Evolutionary conservation across 2,329 filamentous ascomycete species (phyloP), one percentile per base, ranked within the genome.

Genomic region (Chaetomium olivaceum): DNA sequence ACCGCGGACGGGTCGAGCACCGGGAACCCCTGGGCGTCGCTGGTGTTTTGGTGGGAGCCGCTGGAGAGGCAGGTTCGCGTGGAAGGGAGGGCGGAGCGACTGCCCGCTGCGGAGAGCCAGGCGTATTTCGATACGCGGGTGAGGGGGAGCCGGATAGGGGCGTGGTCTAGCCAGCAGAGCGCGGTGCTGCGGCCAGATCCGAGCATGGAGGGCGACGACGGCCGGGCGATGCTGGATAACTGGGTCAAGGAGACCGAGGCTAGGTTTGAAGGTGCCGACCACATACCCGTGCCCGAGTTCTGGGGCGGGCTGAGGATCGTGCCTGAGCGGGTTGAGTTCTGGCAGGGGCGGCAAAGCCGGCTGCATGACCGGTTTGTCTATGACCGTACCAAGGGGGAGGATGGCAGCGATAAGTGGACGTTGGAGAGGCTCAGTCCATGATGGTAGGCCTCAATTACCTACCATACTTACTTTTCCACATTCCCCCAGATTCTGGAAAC

Each of bases 351-450:
- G 73, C 86, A 92, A 75, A 97, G 90, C 79, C 85, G 95, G 66
- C 80, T 99, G 77, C 95, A 99, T 79, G 95, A 99, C 82, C 89
- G 95, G 27, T 98, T 99, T 76, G 85, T 89, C 68, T 98, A 97
- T 79, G 87, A 87, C 63, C 88, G 85, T 76, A 83, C 86, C 58
- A 81, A 80, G 61, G 77, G 72, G 12, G 77, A 72, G 21, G 90
- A 84, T 12, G 69, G 64, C 3, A 56, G 78, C 62, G 80, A 77
- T 3, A 79, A 78, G 71, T 93, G 90, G 91, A 85, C 79, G 73
- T 79, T 95, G 71, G 84, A 92, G 72, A 87, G 91, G 73, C 76
- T 93, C 76, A 93, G 91, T 74, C 91, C 91, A 21, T 93, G 69
- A 73, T 36, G 46, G 39, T 43, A 16, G 39, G 39, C 39, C 39